Conservation (phyloP, 768 basidiomycete species). For the Baorangia bicolor region DNA sequence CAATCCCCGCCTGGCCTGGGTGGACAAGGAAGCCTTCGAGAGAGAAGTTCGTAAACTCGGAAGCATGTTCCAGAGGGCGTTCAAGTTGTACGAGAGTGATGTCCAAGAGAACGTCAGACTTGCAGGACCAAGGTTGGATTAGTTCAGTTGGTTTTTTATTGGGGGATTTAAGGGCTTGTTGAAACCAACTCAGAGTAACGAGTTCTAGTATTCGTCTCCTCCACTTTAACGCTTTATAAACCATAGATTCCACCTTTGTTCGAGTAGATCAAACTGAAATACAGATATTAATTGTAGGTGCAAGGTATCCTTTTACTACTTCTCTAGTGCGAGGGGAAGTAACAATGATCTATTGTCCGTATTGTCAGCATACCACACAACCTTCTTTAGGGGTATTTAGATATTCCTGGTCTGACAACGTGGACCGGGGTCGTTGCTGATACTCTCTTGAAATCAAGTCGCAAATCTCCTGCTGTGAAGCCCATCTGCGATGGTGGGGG, state of each 20-base stretch:
- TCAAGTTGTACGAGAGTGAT: slow-evolving; percentile 86
- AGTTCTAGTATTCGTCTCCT: not conserved
- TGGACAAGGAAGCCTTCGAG: slow-evolving; percentile 85
- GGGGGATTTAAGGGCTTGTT: not conserved
- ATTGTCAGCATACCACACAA: slow-evolving; percentile 25
- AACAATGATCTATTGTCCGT: not conserved
- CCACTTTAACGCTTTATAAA: not conserved
- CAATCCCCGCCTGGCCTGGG: slow-evolving; percentile 86
- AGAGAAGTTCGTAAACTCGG: slow-evolving; percentile 85
- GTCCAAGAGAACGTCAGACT: slow-evolving; percentile 76
- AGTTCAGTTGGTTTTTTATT: not conserved
- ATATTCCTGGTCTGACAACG: slow-evolving; percentile 7
- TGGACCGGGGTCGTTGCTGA: not conserved
- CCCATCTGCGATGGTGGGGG: slow-evolving; percentile 15
- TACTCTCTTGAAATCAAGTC: slow-evolving; percentile 11
- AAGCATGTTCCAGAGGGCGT: slow-evolving; percentile 93
- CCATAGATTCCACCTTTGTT: slow-evolving; percentile 4
- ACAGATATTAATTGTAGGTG: slow-evolving; percentile 2
- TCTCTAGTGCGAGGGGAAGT: not conserved
- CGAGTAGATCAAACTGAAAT: not conserved
- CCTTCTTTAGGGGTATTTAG: not conserved
- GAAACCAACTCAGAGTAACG: slow-evolving; percentile 2
- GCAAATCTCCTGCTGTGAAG: slow-evolving; percentile 19
- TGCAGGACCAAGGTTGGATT: slow-evolving; percentile 65
- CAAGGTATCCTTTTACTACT: not conserved